Evolutionary conservation across 345 rosid genomes (phyloP), one percentile per base, ranked within the genome.

Genomic region (Euphorbia pulcherrima): DNA sequence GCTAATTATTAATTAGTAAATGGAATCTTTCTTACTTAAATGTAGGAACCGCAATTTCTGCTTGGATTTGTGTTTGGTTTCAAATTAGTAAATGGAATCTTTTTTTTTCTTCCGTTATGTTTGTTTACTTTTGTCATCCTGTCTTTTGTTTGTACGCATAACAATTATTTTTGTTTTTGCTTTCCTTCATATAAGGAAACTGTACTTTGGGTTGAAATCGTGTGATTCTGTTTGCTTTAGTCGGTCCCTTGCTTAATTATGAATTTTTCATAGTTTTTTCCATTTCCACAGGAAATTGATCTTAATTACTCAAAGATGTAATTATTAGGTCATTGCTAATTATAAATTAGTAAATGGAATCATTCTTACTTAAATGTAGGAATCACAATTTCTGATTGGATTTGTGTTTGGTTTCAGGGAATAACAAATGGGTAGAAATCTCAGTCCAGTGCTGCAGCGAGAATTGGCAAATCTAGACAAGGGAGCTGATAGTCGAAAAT

Each of bases 391-490:
- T 16, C 39, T 62, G 29, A 54, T 16, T 40, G 16, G 59, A 14
- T 62, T 24, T n/a, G 53, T 72, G 13, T 58, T 65, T 65, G 65
- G 24, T 73, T 68, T 47, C 69, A 84, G 88, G 76, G 61, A n/a
- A 74, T 63, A 13, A 35, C 27, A 30, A 68, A 88, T 88, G 97
- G 88, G 87, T 57, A 86, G 82, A 81, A 85, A 81, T 85, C 84
- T 92, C 29, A 87, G 87, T 74, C 86, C 98, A 0, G 75, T 84
- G 8, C 77, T 95, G 73, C 82, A 80, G 50, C 79, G 76, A 72
- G 97, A 92, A 74, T 65, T 95, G 75, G 89, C 80, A 16, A 95
- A 92, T 79, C 92, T 95, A 59, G 97, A 90, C 68, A 90, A 84
- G 80, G 99, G 86, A 77, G 86, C 87, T 23, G 90, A 84, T 20